Conservation (phyloP, 805 yeast genomes). For the Schizosaccharomyces cryophilus region DNA sequence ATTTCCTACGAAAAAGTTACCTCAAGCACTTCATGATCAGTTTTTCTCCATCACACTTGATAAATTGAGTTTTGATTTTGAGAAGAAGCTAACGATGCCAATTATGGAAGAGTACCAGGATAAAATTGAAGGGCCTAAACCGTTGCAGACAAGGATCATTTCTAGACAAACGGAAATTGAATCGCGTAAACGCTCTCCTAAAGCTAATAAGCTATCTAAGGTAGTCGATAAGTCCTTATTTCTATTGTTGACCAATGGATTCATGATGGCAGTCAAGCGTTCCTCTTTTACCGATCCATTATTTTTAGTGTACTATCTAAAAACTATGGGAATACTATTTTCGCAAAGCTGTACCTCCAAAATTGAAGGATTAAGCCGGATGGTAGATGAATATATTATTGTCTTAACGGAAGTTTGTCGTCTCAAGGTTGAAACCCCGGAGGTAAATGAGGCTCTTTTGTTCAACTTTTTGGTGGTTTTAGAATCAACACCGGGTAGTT, state of each 20-base stretch:
- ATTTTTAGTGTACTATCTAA: not conserved
- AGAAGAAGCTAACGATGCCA: not conserved
- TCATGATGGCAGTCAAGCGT: not conserved
- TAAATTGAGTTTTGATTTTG: not conserved
- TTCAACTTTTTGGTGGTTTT: not conserved
- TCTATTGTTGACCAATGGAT: not conserved
- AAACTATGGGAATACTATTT: not conserved
- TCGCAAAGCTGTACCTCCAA: not conserved
- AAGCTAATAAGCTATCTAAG: not conserved
- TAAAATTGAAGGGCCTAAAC: not conserved
- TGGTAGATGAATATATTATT: not conserved
- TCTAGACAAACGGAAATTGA: not conserved
- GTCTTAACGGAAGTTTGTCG: not conserved
- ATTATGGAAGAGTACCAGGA: not conserved
- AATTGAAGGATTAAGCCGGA: not conserved
- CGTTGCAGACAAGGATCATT: not conserved
- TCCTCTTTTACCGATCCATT: not conserved
- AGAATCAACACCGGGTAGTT: not conserved
- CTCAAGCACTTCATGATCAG: not conserved
- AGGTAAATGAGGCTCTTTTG: not conserved
- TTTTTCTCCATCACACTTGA: not conserved
- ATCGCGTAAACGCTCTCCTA: not conserved
- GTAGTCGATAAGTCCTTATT: not conserved
- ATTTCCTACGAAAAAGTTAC: not conserved
- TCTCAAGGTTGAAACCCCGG: not conserved